Evolutionary conservation across 139 green algal species (phyloP).

Genomic region (Chloropicon primus): DNA sequence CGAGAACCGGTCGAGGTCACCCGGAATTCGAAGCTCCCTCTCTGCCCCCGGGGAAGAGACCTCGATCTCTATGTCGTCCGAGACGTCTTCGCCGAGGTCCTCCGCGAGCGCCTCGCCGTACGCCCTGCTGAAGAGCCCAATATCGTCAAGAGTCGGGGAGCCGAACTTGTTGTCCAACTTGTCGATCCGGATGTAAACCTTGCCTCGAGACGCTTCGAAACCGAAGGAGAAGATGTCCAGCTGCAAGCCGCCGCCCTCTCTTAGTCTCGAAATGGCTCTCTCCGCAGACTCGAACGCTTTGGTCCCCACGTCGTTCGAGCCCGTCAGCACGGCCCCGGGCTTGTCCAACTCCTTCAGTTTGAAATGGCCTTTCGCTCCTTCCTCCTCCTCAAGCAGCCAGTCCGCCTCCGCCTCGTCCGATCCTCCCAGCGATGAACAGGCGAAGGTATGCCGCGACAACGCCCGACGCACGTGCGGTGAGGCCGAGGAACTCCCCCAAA

Average conservation of each 20-base stretch:
- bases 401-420: too few species aligned
- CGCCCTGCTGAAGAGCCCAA: neutral
- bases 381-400: too few species aligned
- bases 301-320: neutral
- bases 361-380: too few species aligned
- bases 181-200: neutral
- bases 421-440: too few species aligned
- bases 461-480: too few species aligned
- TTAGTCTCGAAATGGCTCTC: neutral
- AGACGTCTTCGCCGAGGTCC: neutral
- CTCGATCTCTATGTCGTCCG: neutral
- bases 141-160: slow-evolving; percentile 1
- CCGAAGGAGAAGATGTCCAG: neutral
- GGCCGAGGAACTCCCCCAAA: too few species aligned
- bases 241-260: neutral
- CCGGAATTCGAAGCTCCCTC: neutral
- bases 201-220: neutral
- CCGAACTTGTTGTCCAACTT: slow-evolving; percentile 3
- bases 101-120: neutral
- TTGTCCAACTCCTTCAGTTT: neutral
- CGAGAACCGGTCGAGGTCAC: neutral
- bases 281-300: neutral
- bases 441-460: too few species aligned
- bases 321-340: neutral
- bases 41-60: slow-evolving; percentile 1